Evolutionary conservation across 2,329 filamentous ascomycete genomes (phyloP), one percentile per base, ranked within the genome.

Genomic region (Plectosphaerella cucumerina): DNA sequence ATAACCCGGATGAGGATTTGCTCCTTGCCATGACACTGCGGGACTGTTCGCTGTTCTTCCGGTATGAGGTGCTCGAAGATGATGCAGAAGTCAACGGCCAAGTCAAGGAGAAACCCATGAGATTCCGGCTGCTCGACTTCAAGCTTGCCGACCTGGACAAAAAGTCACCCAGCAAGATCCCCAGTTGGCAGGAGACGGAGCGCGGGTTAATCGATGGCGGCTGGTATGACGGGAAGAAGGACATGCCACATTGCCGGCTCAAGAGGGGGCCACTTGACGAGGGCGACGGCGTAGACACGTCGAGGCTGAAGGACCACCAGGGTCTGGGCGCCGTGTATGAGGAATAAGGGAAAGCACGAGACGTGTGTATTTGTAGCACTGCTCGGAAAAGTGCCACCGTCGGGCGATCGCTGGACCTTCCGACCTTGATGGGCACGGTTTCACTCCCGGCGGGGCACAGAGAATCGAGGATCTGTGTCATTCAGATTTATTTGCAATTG

Each of bases 81-180:
- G 48, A 22, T 5, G n/a, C 20, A 17, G 12, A 39, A 17, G 37
- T 31, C 11, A 17, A 41, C 4, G 8, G 26, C 26, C 9, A 31
- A 8, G 12, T 9, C 26, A 31, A 8, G 26, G n/a, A n/a, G n/a
- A 55, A 59, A 6, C 62, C 64, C 4, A 8, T 1, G 65, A 33
- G 33, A 15, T 35, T 48, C 20, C 34, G 21, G 35, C 9, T 48
- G 35, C 47, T 84, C 6, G 74, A 81, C 50, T 75, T 82, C 42
- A 81, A 86, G 49, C 75, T 94, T 10, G 87, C 86, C 2, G 89
- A 94, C 62, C 76, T 93, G 42, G 89, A 94, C 67, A 78, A 87
- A 60, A 94, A 94, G 71, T 76, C 80, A 9, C 70, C 70, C 1
- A 78, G 78, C 49, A 92, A 93, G 65, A 73, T 84, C 50, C 73